phyloP scores from a whole-genome alignment of 2,329 filamentous ascomycete species.

The Xylariaceae sp. region DNA sequence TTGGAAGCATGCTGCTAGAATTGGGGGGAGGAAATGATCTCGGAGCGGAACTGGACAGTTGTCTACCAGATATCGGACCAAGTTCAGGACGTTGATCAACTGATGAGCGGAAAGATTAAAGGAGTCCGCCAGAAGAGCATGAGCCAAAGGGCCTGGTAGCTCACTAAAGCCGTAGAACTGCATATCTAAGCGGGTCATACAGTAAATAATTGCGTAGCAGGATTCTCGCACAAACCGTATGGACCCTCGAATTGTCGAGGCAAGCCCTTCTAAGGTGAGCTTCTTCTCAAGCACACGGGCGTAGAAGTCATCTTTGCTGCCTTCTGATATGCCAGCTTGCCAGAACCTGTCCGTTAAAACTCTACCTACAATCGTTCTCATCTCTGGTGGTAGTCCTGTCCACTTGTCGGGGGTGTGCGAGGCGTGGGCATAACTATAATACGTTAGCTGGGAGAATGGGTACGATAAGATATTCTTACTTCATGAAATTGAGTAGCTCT shows the following conservation, averaged over 20 bases:
- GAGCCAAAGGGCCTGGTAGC: conserved; percentile 78
- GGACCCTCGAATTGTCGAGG: conserved; percentile 87
- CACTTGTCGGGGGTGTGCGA: conserved; percentile 88
- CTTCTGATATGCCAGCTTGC: conserved; percentile 95
- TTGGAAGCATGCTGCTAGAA: conserved; percentile 79
- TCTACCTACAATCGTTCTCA: conserved; percentile 75
- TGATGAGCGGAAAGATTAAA: conserved; percentile 87
- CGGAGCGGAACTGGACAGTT: conserved; percentile 83
- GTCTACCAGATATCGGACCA: conserved; percentile 86
- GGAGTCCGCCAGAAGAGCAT: conserved; percentile 82
- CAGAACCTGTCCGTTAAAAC: conserved; percentile 95
- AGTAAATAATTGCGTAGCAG: conserved; percentile 92
- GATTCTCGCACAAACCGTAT: conserved; percentile 89
- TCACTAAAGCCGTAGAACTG: conserved; percentile 91
- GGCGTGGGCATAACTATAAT: conserved; percentile 76
- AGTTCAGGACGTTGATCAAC: conserved; percentile 87
- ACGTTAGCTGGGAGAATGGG: conserved; percentile 15
- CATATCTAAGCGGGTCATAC: conserved; percentile 83
- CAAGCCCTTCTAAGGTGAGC: conserved; percentile 87
- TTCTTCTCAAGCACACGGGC: conserved; percentile 87
- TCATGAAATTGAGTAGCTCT: conserved; percentile 81
- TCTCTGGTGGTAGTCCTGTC: conserved; percentile 73
- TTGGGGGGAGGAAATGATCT: conserved; percentile 78
- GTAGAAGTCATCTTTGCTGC: conserved; percentile 96
- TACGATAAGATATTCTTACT: conserved; percentile 45